Conservation (phyloP, 106 monocot species). For the Dactylorhiza incarnata region DNA sequence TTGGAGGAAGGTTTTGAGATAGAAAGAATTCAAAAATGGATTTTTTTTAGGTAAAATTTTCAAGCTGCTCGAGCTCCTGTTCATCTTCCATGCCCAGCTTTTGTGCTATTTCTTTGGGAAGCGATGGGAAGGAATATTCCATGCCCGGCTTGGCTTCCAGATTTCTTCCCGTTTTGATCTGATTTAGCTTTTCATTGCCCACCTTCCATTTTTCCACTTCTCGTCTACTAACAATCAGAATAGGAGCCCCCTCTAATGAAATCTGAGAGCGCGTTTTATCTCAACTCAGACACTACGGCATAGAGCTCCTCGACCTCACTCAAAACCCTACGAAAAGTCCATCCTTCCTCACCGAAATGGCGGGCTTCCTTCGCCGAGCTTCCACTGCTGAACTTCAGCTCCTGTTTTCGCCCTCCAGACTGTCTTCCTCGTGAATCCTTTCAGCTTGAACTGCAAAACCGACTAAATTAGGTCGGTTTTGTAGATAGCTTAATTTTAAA, state of each 20-base stretch:
- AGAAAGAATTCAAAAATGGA: no score
- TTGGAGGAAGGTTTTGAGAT: no score
- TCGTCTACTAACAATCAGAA: background rate
- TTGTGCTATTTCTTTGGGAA: no score
- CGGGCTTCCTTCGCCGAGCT: constrained; percentile 51
- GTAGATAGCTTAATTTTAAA: no score
- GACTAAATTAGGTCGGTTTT: no score
- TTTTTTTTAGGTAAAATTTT: no score
- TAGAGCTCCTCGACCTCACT: constrained; percentile 64
- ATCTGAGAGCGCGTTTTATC: constrained; percentile 38
- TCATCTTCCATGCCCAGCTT: no score
- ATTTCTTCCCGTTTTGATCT: background rate
- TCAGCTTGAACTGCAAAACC: no score
- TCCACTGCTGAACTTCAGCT: constrained; percentile 45
- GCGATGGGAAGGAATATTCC: background rate
- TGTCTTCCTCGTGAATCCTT: no score
- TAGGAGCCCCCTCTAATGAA: constrained; percentile 21
- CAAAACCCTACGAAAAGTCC: constrained; percentile 35
- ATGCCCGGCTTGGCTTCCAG: background rate
- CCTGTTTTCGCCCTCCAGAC: no score
- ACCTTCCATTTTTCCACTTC: background rate
- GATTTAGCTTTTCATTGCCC: background rate
- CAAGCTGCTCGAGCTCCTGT: no score
- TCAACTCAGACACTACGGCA: constrained; percentile 58
- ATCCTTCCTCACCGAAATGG: constrained; percentile 62